Evolutionary conservation across 495 filamentous ascomycete species (phyloP).

Genomic region (Tuber aestivum): DNA sequence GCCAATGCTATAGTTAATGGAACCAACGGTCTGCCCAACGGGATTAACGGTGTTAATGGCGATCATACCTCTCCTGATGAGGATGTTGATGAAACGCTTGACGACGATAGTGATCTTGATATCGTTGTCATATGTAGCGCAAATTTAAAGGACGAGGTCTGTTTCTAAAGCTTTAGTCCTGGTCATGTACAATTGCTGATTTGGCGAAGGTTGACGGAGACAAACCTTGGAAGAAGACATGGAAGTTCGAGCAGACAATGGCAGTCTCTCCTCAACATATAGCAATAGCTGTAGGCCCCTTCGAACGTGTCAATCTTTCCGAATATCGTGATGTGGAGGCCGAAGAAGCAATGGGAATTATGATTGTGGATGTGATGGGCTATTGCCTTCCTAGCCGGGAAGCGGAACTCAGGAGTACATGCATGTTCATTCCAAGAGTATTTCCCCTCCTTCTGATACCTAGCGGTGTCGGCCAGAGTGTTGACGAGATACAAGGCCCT

Average conservation of each 20-base stretch:
- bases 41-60: slow-evolving; percentile 29
- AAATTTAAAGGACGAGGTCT: slow-evolving; percentile 71
- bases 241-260: slow-evolving; percentile 66
- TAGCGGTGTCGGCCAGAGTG: neutral
- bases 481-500: slow-evolving; percentile 51
- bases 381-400: slow-evolving; percentile 81
- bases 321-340: slow-evolving; percentile 84
- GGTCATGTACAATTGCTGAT: slow-evolving; percentile 34
- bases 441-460: neutral
- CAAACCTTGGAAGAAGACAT: slow-evolving; percentile 71
- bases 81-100: slow-evolving; percentile 48
- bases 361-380: slow-evolving; percentile 75
- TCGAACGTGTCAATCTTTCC: slow-evolving; percentile 83
- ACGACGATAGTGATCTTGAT: slow-evolving; percentile 79
- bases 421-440: slow-evolving; percentile 62
- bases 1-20: slow-evolving; percentile 10
- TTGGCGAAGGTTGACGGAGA: slow-evolving; percentile 53
- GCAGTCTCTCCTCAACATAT: slow-evolving; percentile 78
- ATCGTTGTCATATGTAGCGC: slow-evolving; percentile 86
- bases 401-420: slow-evolving; percentile 76
- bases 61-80: slow-evolving; percentile 43
- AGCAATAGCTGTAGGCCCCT: slow-evolving; percentile 86
- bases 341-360: slow-evolving; percentile 78
- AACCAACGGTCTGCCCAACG: slow-evolving; percentile 18
- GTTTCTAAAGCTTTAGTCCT: slow-evolving; percentile 16